Percentiles rank a stretch among this genome's conserved stretches.
Evolutionary conservation across 805 yeast genomes (phyloP).

Genomic region (Candida nemodendra): DNA sequence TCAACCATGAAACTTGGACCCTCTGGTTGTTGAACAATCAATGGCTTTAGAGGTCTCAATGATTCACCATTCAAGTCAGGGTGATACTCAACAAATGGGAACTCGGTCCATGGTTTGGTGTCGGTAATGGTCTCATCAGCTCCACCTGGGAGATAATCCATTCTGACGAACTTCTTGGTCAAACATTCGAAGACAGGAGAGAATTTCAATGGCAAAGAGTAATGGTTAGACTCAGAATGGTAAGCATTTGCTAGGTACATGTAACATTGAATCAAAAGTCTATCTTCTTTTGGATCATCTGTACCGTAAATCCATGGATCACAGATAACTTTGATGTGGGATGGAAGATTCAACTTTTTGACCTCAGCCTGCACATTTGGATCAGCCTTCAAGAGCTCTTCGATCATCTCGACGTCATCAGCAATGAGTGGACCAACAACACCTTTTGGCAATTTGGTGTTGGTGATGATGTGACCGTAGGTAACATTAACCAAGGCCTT

Average conservation of each 20-base stretch:
- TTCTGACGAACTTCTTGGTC: conserved; percentile 60
- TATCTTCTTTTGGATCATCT: conserved; percentile 50
- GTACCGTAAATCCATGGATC: conserved; percentile 92
- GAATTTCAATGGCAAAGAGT: conserved; percentile 70
- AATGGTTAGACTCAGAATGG: conserved; percentile 73
- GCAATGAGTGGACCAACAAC: conserved; percentile 71
- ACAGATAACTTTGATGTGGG: conserved; percentile 49
- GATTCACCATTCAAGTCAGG: conserved; percentile 64
- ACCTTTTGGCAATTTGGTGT: conserved; percentile 55
- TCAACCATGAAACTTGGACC: conserved; percentile 68
- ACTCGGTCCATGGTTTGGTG: conserved; percentile 61
- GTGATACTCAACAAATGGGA: conserved; percentile 67
- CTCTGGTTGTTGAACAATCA: conserved; percentile 70
- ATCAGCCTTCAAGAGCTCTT: conserved; percentile 48
- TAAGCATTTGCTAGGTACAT: conserved; percentile 67
- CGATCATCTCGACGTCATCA: conserved; percentile 57
- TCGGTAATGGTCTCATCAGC: conserved; percentile 54
- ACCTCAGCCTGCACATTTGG: conserved; percentile 66
- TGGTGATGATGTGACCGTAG: conserved; percentile 59
- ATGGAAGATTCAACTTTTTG: conserved; percentile 63
- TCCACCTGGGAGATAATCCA: conserved; percentile 74
- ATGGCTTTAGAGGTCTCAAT: conserved; percentile 64
- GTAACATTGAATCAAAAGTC: conserved; percentile 67
- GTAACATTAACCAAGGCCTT: conserved; percentile 72
- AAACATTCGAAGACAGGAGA: conserved; percentile 70